Conservation (phyloP, 1,284 basidiomycete species). For the Volvariella surrecta region DNA sequence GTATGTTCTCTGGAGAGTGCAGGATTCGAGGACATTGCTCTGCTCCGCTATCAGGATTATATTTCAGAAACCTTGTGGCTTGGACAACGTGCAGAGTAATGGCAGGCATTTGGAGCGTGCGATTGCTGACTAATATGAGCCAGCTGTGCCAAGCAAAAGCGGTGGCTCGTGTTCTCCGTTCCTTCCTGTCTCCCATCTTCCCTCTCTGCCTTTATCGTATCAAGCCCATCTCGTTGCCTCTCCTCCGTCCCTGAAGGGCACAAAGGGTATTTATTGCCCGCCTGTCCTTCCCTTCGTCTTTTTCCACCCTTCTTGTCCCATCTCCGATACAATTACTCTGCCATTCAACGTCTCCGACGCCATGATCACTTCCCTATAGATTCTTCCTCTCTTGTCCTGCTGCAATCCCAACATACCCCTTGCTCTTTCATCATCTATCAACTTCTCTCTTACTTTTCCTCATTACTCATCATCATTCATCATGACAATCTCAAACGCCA, state of each 20-base stretch:
- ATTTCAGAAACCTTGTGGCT: too few relatives aligned
- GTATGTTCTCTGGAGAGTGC: too few relatives aligned
- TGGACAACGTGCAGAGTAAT: too few relatives aligned
- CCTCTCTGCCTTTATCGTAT: neutral
- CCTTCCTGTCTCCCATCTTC: neutral
- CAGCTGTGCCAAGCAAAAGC: neutral
- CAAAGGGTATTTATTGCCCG: neutral
- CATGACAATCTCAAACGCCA: slow-evolving; percentile 13
- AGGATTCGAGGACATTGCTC: too few relatives aligned
- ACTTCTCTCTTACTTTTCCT: slow-evolving; percentile 1
- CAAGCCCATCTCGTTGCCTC: too few relatives aligned
- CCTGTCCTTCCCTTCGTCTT: slow-evolving; percentile 1
- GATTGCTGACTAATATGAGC: neutral
- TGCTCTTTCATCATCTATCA: neutral
- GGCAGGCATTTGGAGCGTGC: neutral
- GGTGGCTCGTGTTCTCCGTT: neutral
- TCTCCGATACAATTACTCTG: slow-evolving; percentile 5
- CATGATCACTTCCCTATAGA: slow-evolving; percentile 33
- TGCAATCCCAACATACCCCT: slow-evolving; percentile 7
- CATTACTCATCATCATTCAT: slow-evolving; percentile 10
- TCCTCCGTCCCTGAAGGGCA: too few relatives aligned
- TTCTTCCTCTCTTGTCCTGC: slow-evolving; percentile 6
- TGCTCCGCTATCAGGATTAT: too few relatives aligned
- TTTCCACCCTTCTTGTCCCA: slow-evolving; percentile 1
- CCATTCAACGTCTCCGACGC: slow-evolving; percentile 23